Percentiles rank a stretch among this genome's conserved stretches.
These are phyloP conservation scores for Trifolium repens DNA, from an alignment of 306 rosid species.

Conservation along the genomic window DNA sequence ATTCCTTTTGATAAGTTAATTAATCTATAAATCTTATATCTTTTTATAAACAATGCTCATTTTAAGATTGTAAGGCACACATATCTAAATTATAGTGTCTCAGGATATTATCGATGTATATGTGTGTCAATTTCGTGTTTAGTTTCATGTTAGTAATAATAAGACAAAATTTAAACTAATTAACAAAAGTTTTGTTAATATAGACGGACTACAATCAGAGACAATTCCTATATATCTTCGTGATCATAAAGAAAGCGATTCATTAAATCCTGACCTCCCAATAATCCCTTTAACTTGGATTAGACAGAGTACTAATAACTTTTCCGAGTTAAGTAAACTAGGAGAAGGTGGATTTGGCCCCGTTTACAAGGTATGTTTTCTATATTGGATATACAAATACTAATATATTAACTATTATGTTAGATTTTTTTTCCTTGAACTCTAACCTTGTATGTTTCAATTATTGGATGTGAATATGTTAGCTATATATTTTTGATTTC, in stretches of 20 bases:
- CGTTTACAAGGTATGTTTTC: slow-evolving; percentile 44
- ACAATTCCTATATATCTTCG: not conserved
- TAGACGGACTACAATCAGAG: slow-evolving; percentile 7
- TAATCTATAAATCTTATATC: not conserved
- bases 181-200: slow-evolving; percentile 16
- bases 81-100: too few species aligned
- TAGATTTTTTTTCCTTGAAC: too few species aligned
- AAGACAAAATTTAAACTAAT: not conserved
- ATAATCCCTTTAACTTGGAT: slow-evolving; percentile 42
- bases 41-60: not conserved
- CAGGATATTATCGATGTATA: not conserved
- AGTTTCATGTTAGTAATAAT: not conserved
- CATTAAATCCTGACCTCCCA: slow-evolving; percentile 23
- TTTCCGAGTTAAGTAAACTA: slow-evolving; percentile 53
- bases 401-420: too few species aligned
- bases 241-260: not conserved
- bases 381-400: too few species aligned
- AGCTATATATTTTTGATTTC: not conserved
- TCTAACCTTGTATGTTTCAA: too few species aligned
- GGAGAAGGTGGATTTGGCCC: slow-evolving; percentile 72
- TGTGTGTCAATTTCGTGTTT: not conserved
- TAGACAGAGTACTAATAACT: slow-evolving; percentile 45
- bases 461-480: not conserved
- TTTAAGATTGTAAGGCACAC: too few species aligned
- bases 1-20: not conserved